Evolutionary conservation across 768 basidiomycete genomes (phyloP).

Genomic region (Suillus sp.): DNA sequence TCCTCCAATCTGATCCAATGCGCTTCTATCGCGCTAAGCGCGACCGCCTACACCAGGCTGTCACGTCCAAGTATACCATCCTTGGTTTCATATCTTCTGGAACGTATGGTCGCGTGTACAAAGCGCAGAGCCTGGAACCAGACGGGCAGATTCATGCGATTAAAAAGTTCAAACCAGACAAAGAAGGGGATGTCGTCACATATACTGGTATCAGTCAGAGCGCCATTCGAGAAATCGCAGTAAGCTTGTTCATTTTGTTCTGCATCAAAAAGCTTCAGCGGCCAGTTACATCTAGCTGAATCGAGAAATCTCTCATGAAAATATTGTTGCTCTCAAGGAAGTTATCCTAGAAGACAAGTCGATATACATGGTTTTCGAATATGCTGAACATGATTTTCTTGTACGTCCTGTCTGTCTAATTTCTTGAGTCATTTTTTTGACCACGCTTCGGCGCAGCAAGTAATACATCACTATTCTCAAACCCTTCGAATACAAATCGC

Average conservation of each 20-base stretch:
- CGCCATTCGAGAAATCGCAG: conserved; percentile 95
- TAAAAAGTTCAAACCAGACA: conserved; percentile 99
- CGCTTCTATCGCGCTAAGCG: conserved; percentile 78
- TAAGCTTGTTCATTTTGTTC: conserved; percentile 40
- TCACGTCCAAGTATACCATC: conserved; percentile 84
- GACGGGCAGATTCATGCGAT: conserved; percentile 84
- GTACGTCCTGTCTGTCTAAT: conserved; percentile 46
- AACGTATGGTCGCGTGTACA: conserved; percentile 98
- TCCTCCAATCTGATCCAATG: conserved; percentile 72
- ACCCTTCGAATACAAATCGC: conserved; percentile 79
- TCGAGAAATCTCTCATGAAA: conserved; percentile 87
- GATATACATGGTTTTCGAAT: conserved; percentile 99
- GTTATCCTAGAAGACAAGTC: conserved; percentile 98
- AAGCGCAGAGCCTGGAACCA: conserved; percentile 78
- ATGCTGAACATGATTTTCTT: conserved; percentile 97
- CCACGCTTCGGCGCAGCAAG: conserved; percentile 63
- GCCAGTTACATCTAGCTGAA: conserved; percentile 60
- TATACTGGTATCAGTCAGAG: conserved; percentile 99
- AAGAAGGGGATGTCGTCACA: conserved; percentile 93
- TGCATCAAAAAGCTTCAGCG: neutral
- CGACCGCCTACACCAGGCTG: conserved; percentile 65
- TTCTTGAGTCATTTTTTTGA: neutral
- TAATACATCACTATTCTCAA: conserved; percentile 97
- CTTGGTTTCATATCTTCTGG: conserved; percentile 98
- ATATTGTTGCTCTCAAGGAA: conserved; percentile 88